Base-by-base conservation (phyloP, 2,329 filamentous ascomycete species). In the Scortechinia acanthostroma region DNA sequence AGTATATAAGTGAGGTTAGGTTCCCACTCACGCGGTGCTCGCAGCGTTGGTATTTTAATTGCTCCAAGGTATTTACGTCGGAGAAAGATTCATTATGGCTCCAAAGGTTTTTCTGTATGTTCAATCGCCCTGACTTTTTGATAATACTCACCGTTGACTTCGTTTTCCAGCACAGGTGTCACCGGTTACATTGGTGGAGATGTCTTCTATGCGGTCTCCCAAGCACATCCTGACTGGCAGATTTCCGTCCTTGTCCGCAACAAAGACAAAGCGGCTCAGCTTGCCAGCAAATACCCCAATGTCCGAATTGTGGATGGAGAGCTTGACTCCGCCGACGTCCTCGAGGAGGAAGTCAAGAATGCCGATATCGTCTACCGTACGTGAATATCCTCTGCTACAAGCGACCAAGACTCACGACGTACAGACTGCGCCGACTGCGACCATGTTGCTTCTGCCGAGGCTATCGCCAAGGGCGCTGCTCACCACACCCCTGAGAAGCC, bases 181-280 rank as follows among this genome's bases (percentile, higher is more conserved):
- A 74, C 72, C 15, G 73, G 73, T 22, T 77, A 75, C 52, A 74
- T 77, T 42, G 73, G 73, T 4, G 73, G 74, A 22, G 71, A 73
- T 43, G 63, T 66, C 30, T 61, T 77, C n/a, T 67, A 68, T 48
- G 59, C 60, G 3, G 52, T 76, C 25, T 55, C 58, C 33, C 58
- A 66, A 40, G 55, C 62, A 3, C 71, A 75, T 50, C 67, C 69
- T 3, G 66, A 72, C 42, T 73, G 67, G 62, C 58, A 70, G 33
- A 51, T 68, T 43, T 62, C 65, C 1, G 63, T 59, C 30, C 55
- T 71, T 4, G 64, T 72, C 20, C 65, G 70, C 16, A 69, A 56
- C 50, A 60, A 63, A 47, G 61, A 66, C 14, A 68, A 69, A 50
- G 67, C 63, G 15, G 55, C 55, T 23, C 57, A 63, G 43, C 51